These are phyloP conservation scores for Arxiozyma slooffiae DNA, from an alignment of 1,139 yeast species.

Conservation along the genomic window DNA sequence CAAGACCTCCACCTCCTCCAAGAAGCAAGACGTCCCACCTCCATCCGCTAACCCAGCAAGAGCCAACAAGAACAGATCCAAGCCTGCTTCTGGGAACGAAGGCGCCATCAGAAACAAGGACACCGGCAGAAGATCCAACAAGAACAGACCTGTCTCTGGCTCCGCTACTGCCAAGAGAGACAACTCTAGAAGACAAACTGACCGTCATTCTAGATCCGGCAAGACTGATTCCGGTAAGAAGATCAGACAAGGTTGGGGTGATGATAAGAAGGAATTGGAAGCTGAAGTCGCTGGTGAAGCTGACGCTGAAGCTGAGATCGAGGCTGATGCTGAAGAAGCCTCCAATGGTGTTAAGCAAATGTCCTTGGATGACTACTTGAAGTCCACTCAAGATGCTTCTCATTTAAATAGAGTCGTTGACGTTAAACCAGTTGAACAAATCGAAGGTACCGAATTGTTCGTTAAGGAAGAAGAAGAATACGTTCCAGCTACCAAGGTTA, in stretches of 20 bases:
- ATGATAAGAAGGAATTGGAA: constrained; percentile 48
- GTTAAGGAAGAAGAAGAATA: constrained; percentile 49
- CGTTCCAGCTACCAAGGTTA: constrained; percentile 47
- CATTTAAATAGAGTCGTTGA: constrained; percentile 37
- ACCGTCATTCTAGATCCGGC: constrained; percentile 79
- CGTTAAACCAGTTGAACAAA: constrained; percentile 35
- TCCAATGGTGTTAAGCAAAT: constrained; percentile 41
- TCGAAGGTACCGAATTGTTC: constrained; percentile 44
- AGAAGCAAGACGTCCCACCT: constrained; percentile 82
- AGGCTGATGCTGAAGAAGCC: constrained; percentile 41
- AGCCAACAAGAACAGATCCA: constrained; percentile 64
- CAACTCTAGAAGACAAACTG: constrained; percentile 49
- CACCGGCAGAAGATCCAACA: constrained; percentile 59
- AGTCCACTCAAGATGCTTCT: constrained; percentile 41
- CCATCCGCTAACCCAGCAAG: constrained; percentile 71
- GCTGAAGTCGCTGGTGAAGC: constrained; percentile 42
- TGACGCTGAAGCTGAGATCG: constrained; percentile 36
- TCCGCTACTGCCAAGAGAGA: constrained; percentile 47
- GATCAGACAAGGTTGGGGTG: constrained; percentile 79
- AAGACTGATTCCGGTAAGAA: constrained; percentile 80
- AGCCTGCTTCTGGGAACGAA: constrained; percentile 77
- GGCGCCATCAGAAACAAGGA: constrained; percentile 72
- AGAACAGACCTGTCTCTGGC: constrained; percentile 45
- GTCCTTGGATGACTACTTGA: constrained; percentile 56
- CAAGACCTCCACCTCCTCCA: constrained; percentile 74